These are phyloP conservation scores for Delonix regia DNA, from an alignment of 306 rosid genomes.

Conservation along the genomic window DNA sequence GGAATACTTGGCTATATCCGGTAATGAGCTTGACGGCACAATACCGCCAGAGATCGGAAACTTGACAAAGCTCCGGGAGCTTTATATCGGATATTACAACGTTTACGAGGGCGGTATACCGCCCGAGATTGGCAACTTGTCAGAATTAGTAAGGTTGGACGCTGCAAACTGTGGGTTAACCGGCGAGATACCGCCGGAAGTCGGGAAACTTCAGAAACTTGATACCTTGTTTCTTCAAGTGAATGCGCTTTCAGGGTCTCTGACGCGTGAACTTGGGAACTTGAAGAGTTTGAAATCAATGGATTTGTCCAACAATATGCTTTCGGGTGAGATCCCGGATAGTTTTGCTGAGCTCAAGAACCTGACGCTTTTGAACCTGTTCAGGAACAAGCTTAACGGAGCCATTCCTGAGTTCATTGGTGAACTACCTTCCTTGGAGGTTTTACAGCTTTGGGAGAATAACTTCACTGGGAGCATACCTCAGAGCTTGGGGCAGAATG, in stretches of 20 bases:
- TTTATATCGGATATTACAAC: slow-evolving; percentile 80
- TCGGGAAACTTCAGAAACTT: slow-evolving; percentile 66
- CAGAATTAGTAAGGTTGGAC: slow-evolving; percentile 67
- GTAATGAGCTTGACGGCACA: slow-evolving; percentile 66
- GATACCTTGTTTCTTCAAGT: slow-evolving; percentile 92
- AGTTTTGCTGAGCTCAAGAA: slow-evolving; percentile 70
- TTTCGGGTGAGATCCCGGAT: slow-evolving; percentile 75
- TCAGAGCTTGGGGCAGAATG: slow-evolving; percentile 69
- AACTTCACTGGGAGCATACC: slow-evolving; percentile 90
- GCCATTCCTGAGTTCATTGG: slow-evolving; percentile 89
- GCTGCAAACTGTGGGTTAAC: slow-evolving; percentile 81
- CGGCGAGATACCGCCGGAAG: slow-evolving; percentile 81
- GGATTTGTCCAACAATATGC: slow-evolving; percentile 84
- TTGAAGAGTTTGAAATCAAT: slow-evolving; percentile 72
- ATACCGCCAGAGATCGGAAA: slow-evolving; percentile 82
- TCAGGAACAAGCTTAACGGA: slow-evolving; percentile 89
- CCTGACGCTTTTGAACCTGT: slow-evolving; percentile 76
- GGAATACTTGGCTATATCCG: slow-evolving; percentile 82
- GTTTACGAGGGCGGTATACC: slow-evolving; percentile 74
- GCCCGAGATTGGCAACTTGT: slow-evolving; percentile 73
- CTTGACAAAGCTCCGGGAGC: slow-evolving; percentile 66
- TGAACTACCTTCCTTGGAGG: slow-evolving; percentile 72
- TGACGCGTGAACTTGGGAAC: slow-evolving; percentile 68
- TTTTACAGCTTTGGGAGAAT: slow-evolving; percentile 90
- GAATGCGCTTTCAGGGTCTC: slow-evolving; percentile 77